These are phyloP conservation scores for Epichloe typhina DNA, from an alignment of 2,329 filamentous ascomycete genomes.

Conservation along the genomic window DNA sequence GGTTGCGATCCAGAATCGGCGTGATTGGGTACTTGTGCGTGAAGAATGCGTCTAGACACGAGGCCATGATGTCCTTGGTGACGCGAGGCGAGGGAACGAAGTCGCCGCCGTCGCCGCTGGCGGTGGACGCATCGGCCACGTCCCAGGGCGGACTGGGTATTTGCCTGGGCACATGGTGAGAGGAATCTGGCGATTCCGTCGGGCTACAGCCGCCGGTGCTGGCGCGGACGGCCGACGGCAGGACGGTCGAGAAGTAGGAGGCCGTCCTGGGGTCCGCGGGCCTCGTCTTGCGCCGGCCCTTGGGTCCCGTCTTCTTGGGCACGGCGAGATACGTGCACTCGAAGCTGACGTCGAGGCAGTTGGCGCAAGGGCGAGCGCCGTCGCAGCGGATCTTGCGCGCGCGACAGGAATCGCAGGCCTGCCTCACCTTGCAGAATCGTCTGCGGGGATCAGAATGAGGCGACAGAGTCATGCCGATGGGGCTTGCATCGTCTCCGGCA, in stretches of 20 bases:
- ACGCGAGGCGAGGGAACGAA: not conserved
- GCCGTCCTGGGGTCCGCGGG: not conserved
- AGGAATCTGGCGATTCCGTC: no score
- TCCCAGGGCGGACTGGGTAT: not conserved
- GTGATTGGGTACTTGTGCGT: conserved; percentile 22
- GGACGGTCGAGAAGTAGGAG: conserved; percentile 1
- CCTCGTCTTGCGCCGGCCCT: conserved; percentile 8
- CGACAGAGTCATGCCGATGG: conserved; percentile 1
- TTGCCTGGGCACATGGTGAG: not conserved
- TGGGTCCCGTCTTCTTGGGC: conserved; percentile 19
- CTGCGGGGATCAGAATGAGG: conserved; percentile 1
- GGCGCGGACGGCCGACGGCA: conserved; percentile 1
- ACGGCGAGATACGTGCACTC: conserved; percentile 18
- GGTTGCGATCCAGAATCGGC: conserved; percentile 15
- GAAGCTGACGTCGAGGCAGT: conserved; percentile 10
- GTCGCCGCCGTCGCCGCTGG: conserved; percentile 3
- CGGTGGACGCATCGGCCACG: conserved; percentile 2
- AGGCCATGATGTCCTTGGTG: conserved; percentile 9
- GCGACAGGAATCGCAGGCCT: conserved; percentile 20
- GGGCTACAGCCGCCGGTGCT: not conserved
- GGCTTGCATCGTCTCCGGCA: conserved; percentile 2
- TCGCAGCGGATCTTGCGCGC: conserved; percentile 18
- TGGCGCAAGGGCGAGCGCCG: conserved; percentile 14
- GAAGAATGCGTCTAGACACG: conserved; percentile 19
- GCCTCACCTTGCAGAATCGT: conserved; percentile 11